Evolutionary conservation across 2,329 filamentous ascomycete genomes (phyloP), one percentile per base, ranked within the genome.

Genomic region (Monosporascus sp.): DNA sequence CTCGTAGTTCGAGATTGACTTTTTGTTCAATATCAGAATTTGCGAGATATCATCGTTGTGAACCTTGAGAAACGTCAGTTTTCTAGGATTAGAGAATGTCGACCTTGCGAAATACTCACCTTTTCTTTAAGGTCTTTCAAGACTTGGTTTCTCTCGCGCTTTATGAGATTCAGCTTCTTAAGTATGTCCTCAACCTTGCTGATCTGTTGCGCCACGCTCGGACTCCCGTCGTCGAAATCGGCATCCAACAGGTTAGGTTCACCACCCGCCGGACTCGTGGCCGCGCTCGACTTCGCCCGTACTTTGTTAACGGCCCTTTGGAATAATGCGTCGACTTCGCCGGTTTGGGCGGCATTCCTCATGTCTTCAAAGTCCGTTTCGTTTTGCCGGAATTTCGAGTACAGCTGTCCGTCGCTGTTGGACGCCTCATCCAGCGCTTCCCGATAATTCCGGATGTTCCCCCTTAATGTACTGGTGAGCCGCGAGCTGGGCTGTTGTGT

Each of bases 1-100:
- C 69, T 99, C 94, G 64, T 94, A 93, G 65, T 90, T 96, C 20
- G 90, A 82, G 64, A 97, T 93, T 2, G 90, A 88, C 72, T 97
- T 99, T 69, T 97, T 97, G 78, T 99, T 99, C 54, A 99, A 76
- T 52, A 99, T 99, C 55, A 99, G 78, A 14, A 97, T 92, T 65
- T 96, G 94, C 5, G 92, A 97, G 58, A 99, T 99, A 65, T 99
- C 95, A 65, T 99, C 95, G 60, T 88, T 90, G 72, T 96, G 93
- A 50, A 93, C 87, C 93, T 97, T 46, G 50, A 9, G 18, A 17
- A n/a, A 14, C 35, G 54, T 58, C 17, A 47, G 56, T 55, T 53
- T 71, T 52, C 66, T 48, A 62, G 53, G 44, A 3, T 6, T 31
- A 27, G 37, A 31, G 17, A 49, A 49, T 47, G 39, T 17, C 38